Percentiles rank a stretch among this genome's conserved stretches.
phyloP scores from a whole-genome alignment of 257 asterid species.

The Nicotiana obtusifolia region DNA sequence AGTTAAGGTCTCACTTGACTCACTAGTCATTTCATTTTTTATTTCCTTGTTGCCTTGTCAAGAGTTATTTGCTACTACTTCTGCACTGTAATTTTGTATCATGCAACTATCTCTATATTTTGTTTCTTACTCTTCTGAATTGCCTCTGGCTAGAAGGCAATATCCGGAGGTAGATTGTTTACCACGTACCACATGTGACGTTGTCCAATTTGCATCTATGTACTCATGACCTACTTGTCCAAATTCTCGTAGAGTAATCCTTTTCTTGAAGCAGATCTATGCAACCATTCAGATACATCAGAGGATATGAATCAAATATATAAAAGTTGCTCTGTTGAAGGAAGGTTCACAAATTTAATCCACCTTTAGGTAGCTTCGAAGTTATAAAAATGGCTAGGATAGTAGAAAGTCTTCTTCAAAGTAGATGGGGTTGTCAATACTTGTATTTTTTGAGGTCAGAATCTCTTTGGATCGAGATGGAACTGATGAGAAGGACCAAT shows the following conservation, averaged over 20 bases:
- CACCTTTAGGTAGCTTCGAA: neutral
- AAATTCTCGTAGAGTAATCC: neutral
- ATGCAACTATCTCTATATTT: neutral
- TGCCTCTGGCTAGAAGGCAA: neutral
- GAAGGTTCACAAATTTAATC: too few species aligned
- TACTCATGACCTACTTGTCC: neutral
- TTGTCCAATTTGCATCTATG: neutral
- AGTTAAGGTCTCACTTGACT: too few species aligned
- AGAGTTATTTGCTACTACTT: too few species aligned
- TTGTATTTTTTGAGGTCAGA: neutral
- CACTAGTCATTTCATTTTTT: too few species aligned
- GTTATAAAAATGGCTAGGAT: too few species aligned
- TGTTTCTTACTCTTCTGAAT: neutral
- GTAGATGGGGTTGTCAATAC: neutral
- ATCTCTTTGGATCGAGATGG: neutral
- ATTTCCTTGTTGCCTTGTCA: too few species aligned
- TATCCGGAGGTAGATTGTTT: neutral
- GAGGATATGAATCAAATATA: too few species aligned
- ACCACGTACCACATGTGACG: neutral
- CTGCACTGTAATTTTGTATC: too few species aligned
- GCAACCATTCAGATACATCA: too few species aligned
- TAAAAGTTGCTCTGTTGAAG: neutral
- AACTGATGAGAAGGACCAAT: neutral
- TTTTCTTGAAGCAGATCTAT: neutral
- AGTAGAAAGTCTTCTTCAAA: neutral